phyloP scores from a whole-genome alignment of 2,329 filamentous ascomycete genomes.

The Colletotrichum chlorophyti region DNA sequence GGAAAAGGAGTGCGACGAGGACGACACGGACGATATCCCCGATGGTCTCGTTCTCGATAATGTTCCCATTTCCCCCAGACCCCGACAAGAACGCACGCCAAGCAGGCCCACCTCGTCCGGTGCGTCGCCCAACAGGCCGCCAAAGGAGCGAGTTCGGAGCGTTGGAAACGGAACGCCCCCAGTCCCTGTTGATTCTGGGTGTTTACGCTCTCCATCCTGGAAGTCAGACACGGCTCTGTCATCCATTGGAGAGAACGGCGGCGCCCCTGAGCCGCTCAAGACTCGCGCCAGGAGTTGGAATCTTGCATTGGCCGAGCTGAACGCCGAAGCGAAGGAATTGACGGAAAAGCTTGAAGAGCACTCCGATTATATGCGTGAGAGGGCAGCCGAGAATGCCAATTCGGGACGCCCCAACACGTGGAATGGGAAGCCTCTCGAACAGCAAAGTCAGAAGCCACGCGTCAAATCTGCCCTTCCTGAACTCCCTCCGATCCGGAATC shows the following conservation, averaged over 20 bases:
- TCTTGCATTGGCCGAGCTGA: conserved; percentile 71
- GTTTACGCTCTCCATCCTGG: conserved; percentile 63
- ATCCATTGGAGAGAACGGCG: conserved; percentile 36
- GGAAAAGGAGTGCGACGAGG: conserved; percentile 78
- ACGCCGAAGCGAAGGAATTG: conserved; percentile 74
- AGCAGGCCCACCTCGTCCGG: conserved; percentile 59
- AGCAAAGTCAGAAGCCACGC: conserved; percentile 52
- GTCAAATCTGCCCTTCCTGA: conserved; percentile 73
- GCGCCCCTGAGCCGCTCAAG: conserved; percentile 51
- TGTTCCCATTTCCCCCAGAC: conserved; percentile 80
- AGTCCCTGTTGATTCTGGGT: conserved; percentile 64
- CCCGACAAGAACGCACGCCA: conserved; percentile 59
- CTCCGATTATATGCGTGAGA: conserved; percentile 54
- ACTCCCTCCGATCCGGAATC: conserved; percentile 68
- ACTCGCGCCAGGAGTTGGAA: conserved; percentile 77
- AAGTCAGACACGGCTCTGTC: conserved; percentile 50
- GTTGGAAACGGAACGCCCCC: conserved; percentile 71
- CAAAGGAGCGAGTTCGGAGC: conserved; percentile 59
- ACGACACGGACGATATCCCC: conserved; percentile 80
- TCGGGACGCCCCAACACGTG: conserved; percentile 47
- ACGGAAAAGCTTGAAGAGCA: conserved; percentile 85
- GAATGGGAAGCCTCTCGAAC: conserved; percentile 33
- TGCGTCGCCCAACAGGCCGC: conserved; percentile 53
- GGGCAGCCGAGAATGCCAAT: conserved; percentile 21
- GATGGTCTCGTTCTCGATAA: conserved; percentile 83